phyloP scores from a whole-genome alignment of 345 rosid genomes.

The Citrus medica region DNA sequence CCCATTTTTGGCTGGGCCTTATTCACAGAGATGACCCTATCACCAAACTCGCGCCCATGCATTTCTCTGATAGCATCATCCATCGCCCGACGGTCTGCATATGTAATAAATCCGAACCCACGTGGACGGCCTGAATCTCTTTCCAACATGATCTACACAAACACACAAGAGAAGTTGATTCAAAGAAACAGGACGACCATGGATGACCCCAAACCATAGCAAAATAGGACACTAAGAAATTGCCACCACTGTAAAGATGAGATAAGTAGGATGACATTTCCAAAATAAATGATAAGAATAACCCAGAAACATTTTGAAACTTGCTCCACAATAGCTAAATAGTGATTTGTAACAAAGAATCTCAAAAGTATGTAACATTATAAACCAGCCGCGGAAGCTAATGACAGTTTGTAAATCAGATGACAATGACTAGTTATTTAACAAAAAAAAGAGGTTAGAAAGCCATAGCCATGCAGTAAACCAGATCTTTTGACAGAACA shows the following conservation, averaged over 20 bases:
- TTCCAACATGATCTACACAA: slow-evolving; percentile 86
- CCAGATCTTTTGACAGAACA: not conserved
- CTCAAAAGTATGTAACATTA: not conserved
- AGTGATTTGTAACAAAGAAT: not conserved
- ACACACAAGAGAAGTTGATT: slow-evolving; percentile 38
- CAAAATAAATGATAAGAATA: not conserved
- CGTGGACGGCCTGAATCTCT: slow-evolving; percentile 94
- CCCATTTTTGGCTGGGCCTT: slow-evolving; percentile 93
- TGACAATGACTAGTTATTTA: not conserved
- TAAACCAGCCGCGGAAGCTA: not conserved
- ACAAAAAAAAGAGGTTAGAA: not conserved
- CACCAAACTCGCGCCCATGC: slow-evolving; percentile 93
- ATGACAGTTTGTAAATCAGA: not conserved
- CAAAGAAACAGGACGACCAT: slow-evolving; percentile 19
- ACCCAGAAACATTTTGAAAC: not conserved
- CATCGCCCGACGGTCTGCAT: slow-evolving; percentile 89
- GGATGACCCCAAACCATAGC: slow-evolving; percentile 22
- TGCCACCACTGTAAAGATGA: not conserved
- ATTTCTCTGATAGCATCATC: slow-evolving; percentile 95
- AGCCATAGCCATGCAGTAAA: not conserved
- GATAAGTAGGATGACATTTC: slow-evolving; percentile 3
- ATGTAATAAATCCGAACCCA: slow-evolving; percentile 97
- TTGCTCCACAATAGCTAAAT: not conserved
- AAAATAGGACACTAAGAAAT: slow-evolving; percentile 7
- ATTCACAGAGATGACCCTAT: slow-evolving; percentile 88